Conservation (phyloP, 352 stramenopile species). For the Phytophthora agathidicida region DNA sequence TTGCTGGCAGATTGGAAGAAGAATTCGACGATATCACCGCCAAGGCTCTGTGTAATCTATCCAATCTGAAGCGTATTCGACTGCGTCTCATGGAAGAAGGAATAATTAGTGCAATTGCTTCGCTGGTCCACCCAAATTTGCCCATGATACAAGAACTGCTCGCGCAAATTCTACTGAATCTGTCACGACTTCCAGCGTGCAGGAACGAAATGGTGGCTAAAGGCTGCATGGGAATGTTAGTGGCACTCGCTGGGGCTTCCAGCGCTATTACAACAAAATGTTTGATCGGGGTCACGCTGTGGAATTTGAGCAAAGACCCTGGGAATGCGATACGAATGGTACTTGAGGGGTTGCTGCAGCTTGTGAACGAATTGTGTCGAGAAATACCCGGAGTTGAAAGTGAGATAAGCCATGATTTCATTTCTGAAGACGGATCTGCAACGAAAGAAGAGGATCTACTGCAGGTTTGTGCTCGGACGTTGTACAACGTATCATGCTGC, state of each 20-base stretch:
- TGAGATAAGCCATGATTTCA: neutral
- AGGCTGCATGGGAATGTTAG: constrained; percentile 62
- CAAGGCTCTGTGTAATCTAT: constrained; percentile 89
- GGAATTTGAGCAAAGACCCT: constrained; percentile 77
- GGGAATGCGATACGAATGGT: constrained; percentile 76
- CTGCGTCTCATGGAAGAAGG: constrained; percentile 90
- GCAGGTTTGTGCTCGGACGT: constrained; percentile 55
- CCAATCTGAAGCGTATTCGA: constrained; percentile 84
- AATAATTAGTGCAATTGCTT: constrained; percentile 72
- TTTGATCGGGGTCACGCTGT: constrained; percentile 63
- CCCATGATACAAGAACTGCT: constrained; percentile 63
- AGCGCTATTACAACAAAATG: constrained; percentile 44
- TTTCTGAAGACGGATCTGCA: neutral
- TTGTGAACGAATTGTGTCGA: constrained; percentile 63
- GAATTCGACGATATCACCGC: constrained; percentile 62
- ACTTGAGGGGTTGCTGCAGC: constrained; percentile 65
- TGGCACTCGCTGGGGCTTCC: constrained; percentile 47
- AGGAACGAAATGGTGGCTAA: constrained; percentile 77
- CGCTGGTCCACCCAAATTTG: constrained; percentile 57
- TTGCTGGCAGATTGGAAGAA: constrained; percentile 32
- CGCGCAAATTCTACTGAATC: constrained; percentile 76
- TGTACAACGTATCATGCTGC: constrained; percentile 79
- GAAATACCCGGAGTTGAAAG: constrained; percentile 20
- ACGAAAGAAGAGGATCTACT: constrained; percentile 33
- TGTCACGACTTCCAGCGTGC: constrained; percentile 64